phyloP scores from a whole-genome alignment of 2,329 filamentous ascomycete genomes.

The Tolypocladium pustulatum region DNA sequence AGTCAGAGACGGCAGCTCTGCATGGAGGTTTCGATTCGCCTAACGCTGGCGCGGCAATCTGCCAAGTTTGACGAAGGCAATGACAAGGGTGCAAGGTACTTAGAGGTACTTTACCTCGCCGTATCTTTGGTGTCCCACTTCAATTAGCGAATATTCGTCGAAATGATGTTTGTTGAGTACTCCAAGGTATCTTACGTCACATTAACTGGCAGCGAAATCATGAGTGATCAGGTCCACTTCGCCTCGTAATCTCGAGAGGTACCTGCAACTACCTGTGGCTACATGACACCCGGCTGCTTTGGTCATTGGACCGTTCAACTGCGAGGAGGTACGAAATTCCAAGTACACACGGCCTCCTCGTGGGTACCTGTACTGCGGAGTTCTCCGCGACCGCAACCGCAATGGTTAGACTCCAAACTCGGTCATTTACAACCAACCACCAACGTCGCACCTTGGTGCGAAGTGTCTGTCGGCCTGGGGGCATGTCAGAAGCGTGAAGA shows the following conservation, averaged over 20 bases:
- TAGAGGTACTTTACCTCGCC: no score
- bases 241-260: neutral
- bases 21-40: neutral
- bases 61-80: neutral
- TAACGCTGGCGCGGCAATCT: neutral
- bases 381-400: no score
- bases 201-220: no score
- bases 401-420: no score
- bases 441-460: neutral
- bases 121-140: no score
- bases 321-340: neutral
- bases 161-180: no score
- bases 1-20: neutral
- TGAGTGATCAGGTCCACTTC: no score
- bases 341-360: no score
- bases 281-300: neutral
- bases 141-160: no score
- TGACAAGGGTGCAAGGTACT: neutral
- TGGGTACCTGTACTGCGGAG: no score
- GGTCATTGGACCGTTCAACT: neutral
- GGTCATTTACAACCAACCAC: no score
- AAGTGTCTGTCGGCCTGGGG: neutral
- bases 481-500: neutral
- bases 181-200: no score
- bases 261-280: neutral